Evolutionary conservation across 768 basidiomycete genomes (phyloP).

Genomic region (Lactarius hengduanensis): DNA sequence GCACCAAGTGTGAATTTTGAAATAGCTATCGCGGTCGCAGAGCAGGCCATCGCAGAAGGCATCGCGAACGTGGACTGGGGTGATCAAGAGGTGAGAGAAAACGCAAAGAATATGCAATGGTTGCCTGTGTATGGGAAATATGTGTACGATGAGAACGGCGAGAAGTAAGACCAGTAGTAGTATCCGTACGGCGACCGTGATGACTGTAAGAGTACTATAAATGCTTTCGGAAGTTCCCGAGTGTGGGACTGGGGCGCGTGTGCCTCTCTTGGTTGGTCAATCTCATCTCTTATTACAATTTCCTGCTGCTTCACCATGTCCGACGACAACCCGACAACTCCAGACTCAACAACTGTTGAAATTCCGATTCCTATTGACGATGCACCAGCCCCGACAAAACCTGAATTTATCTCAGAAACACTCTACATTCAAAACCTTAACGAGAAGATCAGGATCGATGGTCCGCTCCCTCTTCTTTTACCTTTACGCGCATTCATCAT

Average conservation of each 20-base stretch:
- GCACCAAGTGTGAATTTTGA: conserved; percentile 75
- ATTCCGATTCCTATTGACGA: conserved; percentile 27
- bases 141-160: conserved; percentile 58
- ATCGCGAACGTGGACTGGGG: conserved; percentile 57
- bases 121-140: conserved; percentile 63
- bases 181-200: background rate
- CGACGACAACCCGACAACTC: conserved; percentile 8
- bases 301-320: conserved; percentile 14
- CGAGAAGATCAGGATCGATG: conserved; percentile 85
- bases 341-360: conserved; percentile 17
- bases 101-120: conserved; percentile 56
- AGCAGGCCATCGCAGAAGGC: conserved; percentile 75
- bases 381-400: conserved; percentile 33
- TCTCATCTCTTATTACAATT: background rate
- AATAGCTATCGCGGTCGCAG: conserved; percentile 77
- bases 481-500: conserved; percentile 21
- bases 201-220: background rate
- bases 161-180: conserved; percentile 29
- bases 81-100: conserved; percentile 53
- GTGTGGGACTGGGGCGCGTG: background rate
- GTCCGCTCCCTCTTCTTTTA: conserved; percentile 37
- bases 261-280: background rate
- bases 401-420: conserved; percentile 70
- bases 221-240: conserved; percentile 17
- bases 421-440: conserved; percentile 96